A percentile compares a stretch with the other conserved stretches of the same genome.
phyloP scores from a whole-genome alignment of 2,329 filamentous ascomycete species.

The Blumeria graminis region DNA sequence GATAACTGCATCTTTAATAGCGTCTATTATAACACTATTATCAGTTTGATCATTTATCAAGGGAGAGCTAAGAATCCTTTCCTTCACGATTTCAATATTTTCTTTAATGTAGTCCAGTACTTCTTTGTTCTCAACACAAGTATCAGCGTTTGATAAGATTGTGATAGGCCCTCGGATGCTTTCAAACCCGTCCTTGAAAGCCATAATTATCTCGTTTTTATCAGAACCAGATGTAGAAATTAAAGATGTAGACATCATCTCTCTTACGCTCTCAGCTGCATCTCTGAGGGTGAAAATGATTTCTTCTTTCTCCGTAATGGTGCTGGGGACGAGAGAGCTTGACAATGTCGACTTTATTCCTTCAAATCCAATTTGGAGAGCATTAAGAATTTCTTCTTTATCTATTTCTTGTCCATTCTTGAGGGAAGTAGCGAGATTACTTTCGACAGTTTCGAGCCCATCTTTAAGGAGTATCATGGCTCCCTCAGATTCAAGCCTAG shows the following conservation, averaged over 20 bases:
- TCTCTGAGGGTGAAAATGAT: constrained; percentile 29
- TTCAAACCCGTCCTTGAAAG: constrained; percentile 44
- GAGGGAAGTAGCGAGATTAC: constrained; percentile 12
- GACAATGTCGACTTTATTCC: constrained; percentile 32
- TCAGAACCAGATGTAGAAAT: constrained; percentile 10
- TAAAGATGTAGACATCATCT: constrained; percentile 27
- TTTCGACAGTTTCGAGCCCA: constrained; percentile 46
- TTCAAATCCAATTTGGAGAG: constrained; percentile 29
- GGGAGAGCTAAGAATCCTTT: too few relatives aligned
- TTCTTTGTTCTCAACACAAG: constrained; percentile 42
- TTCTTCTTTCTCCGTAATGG: constrained; percentile 30
- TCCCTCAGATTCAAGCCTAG: neutral
- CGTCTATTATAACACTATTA: too few relatives aligned
- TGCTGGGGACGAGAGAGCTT: constrained; percentile 30
- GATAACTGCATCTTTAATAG: too few relatives aligned
- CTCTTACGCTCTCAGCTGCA: constrained; percentile 36
- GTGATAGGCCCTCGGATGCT: constrained; percentile 22
- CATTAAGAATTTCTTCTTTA: constrained; percentile 25
- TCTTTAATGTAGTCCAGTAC: constrained; percentile 39
- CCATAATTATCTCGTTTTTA: constrained; percentile 41
- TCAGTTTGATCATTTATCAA: too few relatives aligned
- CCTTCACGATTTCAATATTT: too few relatives aligned
- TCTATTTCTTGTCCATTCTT: constrained; percentile 2
- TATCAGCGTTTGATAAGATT: neutral
- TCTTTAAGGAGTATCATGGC: constrained; percentile 23